Evolutionary conservation across 345 rosid species (phyloP), one percentile per base, ranked within the genome.

Genomic region (Lenwebbia sp.): DNA sequence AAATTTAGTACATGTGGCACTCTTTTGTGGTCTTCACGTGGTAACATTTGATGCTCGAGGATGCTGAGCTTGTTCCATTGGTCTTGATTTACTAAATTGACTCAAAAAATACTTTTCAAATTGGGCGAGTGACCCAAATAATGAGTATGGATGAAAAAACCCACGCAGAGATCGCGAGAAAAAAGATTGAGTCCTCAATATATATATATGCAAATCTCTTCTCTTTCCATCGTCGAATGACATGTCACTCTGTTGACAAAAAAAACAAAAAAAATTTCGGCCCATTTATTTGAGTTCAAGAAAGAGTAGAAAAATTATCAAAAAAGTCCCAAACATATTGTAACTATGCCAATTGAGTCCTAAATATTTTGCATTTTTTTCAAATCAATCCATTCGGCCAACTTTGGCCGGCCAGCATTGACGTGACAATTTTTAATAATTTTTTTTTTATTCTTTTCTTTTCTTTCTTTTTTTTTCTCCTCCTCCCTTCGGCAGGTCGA

Each of bases 361-460:
- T 49, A 11, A 49, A 49, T 0, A 0, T 10, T 49, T 49, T 49
- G 2, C 13, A 49, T 49, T 49, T 3, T 4, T 49, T 4, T 0
- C 13, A 49, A 49, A 49, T 49, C 13, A 49, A 2, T 49, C 13
- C 8, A 49, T 10, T 11, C 1, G 13, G 13, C 4, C 51, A 49
- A 7, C 4, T 49, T 49, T 49, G 3, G 2, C 11, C 11, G 13
- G 51, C 13, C 13, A 3, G 0, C 11, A 3, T 0, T 49, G 4
- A 49, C 0, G 13, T 10, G 13, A 13, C 3, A 49, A 49, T 8
- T 47, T 47, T 10, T 47, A 47, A 47, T 47, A 8, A 47, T 47
- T 10, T 8, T 47, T 47, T 10, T 47, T 41, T 41, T n/a, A n/a
- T n/a, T n/a, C n/a, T n/a, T n/a, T n/a, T n/a, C n/a, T n/a, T n/a